Evolutionary conservation across 371 early-diverging fungal species (phyloP), one percentile per base, ranked within the genome.

Genomic region (Nosema muscidifuracis): DNA sequence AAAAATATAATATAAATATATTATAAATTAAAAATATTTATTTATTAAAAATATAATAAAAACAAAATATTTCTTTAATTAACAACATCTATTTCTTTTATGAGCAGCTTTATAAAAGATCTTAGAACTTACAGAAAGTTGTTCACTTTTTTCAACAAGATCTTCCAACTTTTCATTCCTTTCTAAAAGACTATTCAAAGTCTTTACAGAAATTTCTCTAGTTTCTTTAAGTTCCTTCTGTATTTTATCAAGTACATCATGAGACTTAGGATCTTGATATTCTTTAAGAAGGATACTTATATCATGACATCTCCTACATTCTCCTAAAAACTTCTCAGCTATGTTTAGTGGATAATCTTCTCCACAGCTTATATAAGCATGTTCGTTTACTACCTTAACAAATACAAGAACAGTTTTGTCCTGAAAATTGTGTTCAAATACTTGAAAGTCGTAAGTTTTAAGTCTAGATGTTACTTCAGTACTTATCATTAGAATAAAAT

Each of bases 211-310:
- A 44, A 95, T 89, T 51, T 89, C 89, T 82, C 92, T 95, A 0
- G 96, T 95, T 82, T 95, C 93, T 76, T 95, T 95, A 78, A 98
- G 82, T 79, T 98, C 96, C 73, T 88, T 88, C 83, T 96, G 95
- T 63, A 97, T 93, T 75, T 88, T 85, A 87, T 93, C 86, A 70
- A 95, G 90, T 7, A 88, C 88, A 82, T 97, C 95, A 53, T 80
- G 78, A 1, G 57, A 38, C 38, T 76, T 64, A 34, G 76, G 81
- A 58, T 81, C 68, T 55, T 77, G 66, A 65, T 81, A 81, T 34
- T 80, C 80, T 28, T 78, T 70, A 36, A 83, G 73, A 2, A 80
- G 76, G 20, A 47, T 44, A 18, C 73, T 66, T 34, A 66, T 53
- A 28, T 75, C 33, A 26, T 28, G 22, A 65, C 50, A 42, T 38